Percentiles rank a stretch among this genome's conserved stretches.
Evolutionary conservation across 2,329 filamentous ascomycete genomes (phyloP).

Genomic region (Sphaerulina musiva): DNA sequence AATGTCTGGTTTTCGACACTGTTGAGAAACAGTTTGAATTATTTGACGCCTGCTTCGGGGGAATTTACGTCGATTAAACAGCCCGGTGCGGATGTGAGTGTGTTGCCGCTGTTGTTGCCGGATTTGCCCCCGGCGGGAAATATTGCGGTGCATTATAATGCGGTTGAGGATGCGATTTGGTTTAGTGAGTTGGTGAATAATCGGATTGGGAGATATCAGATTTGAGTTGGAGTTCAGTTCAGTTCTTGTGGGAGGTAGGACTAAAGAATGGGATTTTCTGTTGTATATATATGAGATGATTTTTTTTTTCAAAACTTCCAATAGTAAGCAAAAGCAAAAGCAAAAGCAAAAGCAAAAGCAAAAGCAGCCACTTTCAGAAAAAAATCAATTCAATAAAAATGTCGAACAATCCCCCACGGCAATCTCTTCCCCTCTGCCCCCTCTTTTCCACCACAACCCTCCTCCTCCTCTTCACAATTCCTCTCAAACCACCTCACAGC

Average conservation of each 20-base stretch:
- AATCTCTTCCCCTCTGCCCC: background rate
- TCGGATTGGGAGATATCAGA: constrained; percentile 16
- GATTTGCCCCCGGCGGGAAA: constrained; percentile 18
- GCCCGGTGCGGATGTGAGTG: constrained; percentile 10
- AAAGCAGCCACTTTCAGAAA: too few relatives aligned
- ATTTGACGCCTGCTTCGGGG: constrained; percentile 18
- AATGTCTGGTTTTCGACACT: constrained; percentile 22
- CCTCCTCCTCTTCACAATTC: too few relatives aligned
- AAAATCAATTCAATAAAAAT: constrained; percentile 3
- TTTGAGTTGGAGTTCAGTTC: too few relatives aligned
- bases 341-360: too few relatives aligned
- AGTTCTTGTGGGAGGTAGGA: too few relatives aligned
- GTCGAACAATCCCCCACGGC: constrained; percentile 3
- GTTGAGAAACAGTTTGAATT: constrained; percentile 20
- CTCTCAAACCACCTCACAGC: constrained; percentile 5
- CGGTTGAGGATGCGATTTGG: constrained; percentile 17
- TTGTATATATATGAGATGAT: too few relatives aligned
- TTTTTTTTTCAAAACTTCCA: too few relatives aligned
- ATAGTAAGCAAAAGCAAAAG: too few relatives aligned
- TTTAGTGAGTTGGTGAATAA: constrained; percentile 20
- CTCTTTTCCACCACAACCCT: too few relatives aligned
- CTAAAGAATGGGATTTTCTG: too few relatives aligned
- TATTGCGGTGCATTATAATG: constrained; percentile 20
- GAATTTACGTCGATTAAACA: constrained; percentile 18
- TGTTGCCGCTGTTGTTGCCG: constrained; percentile 14